Evolutionary conservation across 352 stramenopile genomes (phyloP).

Genomic region (Pelagophyceae sp.): DNA sequence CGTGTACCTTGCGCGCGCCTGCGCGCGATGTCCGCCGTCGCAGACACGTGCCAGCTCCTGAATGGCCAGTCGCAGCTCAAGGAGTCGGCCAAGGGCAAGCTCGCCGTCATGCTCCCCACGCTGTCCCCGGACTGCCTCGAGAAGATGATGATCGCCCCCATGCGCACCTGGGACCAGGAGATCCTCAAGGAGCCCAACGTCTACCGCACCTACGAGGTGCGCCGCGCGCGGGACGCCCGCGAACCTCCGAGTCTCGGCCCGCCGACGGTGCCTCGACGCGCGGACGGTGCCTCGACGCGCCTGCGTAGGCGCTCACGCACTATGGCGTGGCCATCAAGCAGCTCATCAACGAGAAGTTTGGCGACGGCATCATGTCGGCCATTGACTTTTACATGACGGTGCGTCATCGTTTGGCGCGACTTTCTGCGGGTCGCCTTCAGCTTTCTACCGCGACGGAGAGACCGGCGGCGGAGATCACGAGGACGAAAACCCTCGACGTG

Average conservation of each 20-base stretch:
- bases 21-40: no score
- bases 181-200: constrained; percentile 52
- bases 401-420: no score
- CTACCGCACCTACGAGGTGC: constrained; percentile 49
- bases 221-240: no score
- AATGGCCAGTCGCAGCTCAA: constrained; percentile 48
- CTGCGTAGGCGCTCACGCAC: constrained; percentile 50
- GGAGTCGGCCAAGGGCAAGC: background rate
- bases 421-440: no score
- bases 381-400: constrained; percentile 47
- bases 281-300: no score
- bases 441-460: no score
- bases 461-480: no score
- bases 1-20: background rate
- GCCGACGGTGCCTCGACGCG: no score
- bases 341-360: constrained; percentile 50
- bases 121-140: constrained; percentile 29
- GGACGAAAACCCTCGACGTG: no score
- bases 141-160: constrained; percentile 25
- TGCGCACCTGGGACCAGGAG: constrained; percentile 42
- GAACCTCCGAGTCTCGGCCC: no score
- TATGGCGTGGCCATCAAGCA: constrained; percentile 49
- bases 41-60: constrained; percentile 39
- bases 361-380: constrained; percentile 39
- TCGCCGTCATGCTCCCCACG: background rate